These are phyloP conservation scores for Penicillium diatomitis DNA, from an alignment of 495 filamentous ascomycete genomes.

Conservation along the genomic window DNA sequence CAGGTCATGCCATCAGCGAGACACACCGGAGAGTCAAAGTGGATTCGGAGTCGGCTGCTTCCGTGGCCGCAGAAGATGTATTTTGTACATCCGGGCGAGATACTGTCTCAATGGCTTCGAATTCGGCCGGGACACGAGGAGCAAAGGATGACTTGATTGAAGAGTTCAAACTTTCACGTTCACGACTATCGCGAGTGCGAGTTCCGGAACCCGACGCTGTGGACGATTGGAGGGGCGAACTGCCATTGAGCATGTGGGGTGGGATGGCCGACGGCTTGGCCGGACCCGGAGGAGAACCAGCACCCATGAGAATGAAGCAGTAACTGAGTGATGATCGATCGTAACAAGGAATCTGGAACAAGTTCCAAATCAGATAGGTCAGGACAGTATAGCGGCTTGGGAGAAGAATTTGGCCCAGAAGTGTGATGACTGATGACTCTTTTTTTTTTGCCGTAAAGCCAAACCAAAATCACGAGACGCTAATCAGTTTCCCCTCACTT, in stretches of 20 bases:
- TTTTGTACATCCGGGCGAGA: conserved; percentile 15
- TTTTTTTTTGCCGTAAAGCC: conserved; percentile 16
- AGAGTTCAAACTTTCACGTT: conserved; percentile 43
- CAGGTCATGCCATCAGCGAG: no score
- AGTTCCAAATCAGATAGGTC: no score
- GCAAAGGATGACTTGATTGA: conserved; percentile 43
- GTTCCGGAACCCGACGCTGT: conserved; percentile 6
- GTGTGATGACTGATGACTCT: conserved; percentile 9
- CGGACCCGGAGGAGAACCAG: conserved; percentile 28
- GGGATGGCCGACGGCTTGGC: conserved; percentile 39
- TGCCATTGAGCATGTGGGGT: conserved; percentile 40
- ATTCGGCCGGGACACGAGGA: conserved; percentile 32
- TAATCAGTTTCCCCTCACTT: conserved; percentile 9
- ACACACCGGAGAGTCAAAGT: conserved; percentile 25
- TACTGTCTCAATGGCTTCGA: conserved; percentile 16
- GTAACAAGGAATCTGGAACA: no score
- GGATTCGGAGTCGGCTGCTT: conserved; percentile 6
- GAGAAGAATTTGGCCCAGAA: conserved; percentile 1
- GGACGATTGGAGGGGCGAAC: conserved; percentile 31
- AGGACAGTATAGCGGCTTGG: no score
- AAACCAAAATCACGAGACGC: conserved; percentile 13
- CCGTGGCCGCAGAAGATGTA: conserved; percentile 4
- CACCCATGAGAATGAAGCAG: conserved; percentile 21
- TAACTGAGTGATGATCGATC: no score
- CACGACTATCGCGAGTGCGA: conserved; percentile 32